Evolutionary conservation across 1,139 yeast genomes (phyloP).

Genomic region (Meyerozyma guilliermondii): DNA sequence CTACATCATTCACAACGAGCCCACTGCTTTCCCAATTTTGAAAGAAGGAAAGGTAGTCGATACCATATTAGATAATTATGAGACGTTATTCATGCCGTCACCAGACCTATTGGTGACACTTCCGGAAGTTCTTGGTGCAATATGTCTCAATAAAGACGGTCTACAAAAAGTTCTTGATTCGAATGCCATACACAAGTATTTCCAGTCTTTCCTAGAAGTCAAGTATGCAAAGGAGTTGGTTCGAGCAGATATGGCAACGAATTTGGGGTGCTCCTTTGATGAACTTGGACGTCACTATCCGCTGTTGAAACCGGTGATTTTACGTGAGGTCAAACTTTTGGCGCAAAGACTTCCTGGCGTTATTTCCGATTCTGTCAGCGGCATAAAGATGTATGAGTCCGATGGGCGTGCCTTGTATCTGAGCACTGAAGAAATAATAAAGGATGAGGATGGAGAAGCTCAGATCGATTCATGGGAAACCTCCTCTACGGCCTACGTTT

Average conservation of each 20-base stretch:
- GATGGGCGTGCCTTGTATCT: constrained; percentile 36
- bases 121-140: constrained; percentile 79
- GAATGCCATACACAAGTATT: constrained; percentile 43
- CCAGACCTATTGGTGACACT: constrained; percentile 56
- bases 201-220: constrained; percentile 45
- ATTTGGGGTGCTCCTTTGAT: constrained; percentile 68
- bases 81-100: constrained; percentile 48
- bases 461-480: constrained; percentile 53
- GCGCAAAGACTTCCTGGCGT: constrained; percentile 41
- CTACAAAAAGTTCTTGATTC: constrained; percentile 48
- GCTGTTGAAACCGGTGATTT: constrained; percentile 55
- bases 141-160: constrained; percentile 76
- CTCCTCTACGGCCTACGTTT: constrained; percentile 32
- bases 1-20: constrained; percentile 81
- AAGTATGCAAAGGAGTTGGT: constrained; percentile 44
- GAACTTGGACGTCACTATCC: constrained; percentile 84
- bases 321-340: constrained; percentile 44
- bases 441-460: background rate
- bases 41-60: constrained; percentile 76
- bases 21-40: constrained; percentile 79
- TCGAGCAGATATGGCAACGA: constrained; percentile 42
- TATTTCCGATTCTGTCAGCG: constrained; percentile 12
- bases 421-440: background rate
- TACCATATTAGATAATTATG: constrained; percentile 53
- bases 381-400: constrained; percentile 14